Percentiles rank a stretch among this genome's conserved stretches.
Evolutionary conservation across 768 basidiomycete species (phyloP).

Genomic region (Russula griseocarnosa): DNA sequence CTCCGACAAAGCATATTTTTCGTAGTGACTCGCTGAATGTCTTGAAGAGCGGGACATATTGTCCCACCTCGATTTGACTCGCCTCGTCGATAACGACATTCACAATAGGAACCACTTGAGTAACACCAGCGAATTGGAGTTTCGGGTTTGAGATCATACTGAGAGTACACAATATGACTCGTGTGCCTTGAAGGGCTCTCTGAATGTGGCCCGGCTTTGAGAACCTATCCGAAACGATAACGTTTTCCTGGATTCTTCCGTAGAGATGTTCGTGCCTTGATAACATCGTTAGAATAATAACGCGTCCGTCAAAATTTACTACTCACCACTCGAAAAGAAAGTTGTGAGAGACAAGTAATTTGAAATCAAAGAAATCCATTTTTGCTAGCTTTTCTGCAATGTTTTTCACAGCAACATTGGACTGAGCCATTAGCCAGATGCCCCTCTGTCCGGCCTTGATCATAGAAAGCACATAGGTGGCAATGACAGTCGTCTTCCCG

Average conservation of each 20-base stretch:
- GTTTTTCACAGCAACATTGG: conserved; percentile 86
- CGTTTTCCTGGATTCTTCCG: conserved; percentile 41
- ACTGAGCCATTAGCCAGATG: conserved; percentile 80
- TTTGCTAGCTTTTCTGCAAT: conserved; percentile 76
- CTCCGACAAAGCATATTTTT: conserved; percentile 42
- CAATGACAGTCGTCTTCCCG: conserved; percentile 37
- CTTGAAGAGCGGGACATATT: conserved; percentile 34
- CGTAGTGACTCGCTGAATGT: conserved; percentile 31
- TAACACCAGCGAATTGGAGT: conserved; percentile 28
- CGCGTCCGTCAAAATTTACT: conserved; percentile 18
- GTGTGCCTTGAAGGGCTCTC: conserved; percentile 37
- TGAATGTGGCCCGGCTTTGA: conserved; percentile 30
- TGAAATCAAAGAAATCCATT: conserved; percentile 53
- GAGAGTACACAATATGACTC: conserved; percentile 71
- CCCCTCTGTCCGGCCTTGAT: conserved; percentile 35
- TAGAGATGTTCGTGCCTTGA: conserved; percentile 82
- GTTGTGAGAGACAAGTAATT: conserved; percentile 64
- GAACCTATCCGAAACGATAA: conserved; percentile 49
- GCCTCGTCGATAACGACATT: conserved; percentile 39
- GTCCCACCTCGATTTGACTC: conserved; percentile 32
- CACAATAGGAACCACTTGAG: conserved; percentile 32
- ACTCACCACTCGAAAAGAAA: conserved; percentile 66
- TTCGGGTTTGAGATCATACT: conserved; percentile 59
- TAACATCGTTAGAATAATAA: conserved; percentile 5
- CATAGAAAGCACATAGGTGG: conserved; percentile 34